phyloP scores from a whole-genome alignment of 768 basidiomycete species.

The Pulveroboletus sp. region DNA sequence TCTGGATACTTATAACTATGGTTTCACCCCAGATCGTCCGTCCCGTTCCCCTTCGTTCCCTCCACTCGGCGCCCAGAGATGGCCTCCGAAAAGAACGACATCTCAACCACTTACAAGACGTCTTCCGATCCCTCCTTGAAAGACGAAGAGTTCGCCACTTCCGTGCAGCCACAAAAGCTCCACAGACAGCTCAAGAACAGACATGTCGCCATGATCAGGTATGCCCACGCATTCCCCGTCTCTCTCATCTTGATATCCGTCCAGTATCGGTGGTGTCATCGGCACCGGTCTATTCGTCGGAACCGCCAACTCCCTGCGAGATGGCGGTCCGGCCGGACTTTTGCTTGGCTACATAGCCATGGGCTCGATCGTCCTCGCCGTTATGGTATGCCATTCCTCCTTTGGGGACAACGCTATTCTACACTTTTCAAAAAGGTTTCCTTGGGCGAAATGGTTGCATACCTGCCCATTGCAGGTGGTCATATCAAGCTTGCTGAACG shows the following conservation, averaged over 20 bases:
- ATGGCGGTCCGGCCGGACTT: conserved; percentile 73
- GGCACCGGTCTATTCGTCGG: conserved; percentile 69
- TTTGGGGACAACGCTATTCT: not conserved
- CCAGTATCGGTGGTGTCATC: conserved; percentile 59
- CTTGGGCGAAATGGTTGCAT: conserved; percentile 61
- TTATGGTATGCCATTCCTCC: conserved; percentile 51
- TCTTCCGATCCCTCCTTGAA: conserved; percentile 15
- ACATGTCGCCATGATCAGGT: conserved; percentile 84
- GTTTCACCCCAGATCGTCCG: too few species aligned
- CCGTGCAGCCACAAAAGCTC: conserved; percentile 26
- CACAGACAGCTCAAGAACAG: conserved; percentile 70
- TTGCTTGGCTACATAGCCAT: conserved; percentile 66
- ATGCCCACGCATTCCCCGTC: not conserved
- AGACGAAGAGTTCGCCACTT: conserved; percentile 20
- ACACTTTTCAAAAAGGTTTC: conserved; percentile 45
- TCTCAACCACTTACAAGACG: not conserved
- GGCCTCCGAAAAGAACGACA: conserved; percentile 22
- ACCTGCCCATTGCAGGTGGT: conserved; percentile 74
- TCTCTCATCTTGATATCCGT: conserved; percentile 1
- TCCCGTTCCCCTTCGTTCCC: too few species aligned
- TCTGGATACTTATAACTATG: not conserved
- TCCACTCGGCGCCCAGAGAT: not conserved
- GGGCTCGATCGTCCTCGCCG: conserved; percentile 66
- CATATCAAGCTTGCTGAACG: conserved; percentile 81
- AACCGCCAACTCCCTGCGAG: conserved; percentile 45